These are phyloP conservation scores for Plasmodium relictum DNA, from an alignment of 169 alveolate genomes.

Conservation along the genomic window DNA sequence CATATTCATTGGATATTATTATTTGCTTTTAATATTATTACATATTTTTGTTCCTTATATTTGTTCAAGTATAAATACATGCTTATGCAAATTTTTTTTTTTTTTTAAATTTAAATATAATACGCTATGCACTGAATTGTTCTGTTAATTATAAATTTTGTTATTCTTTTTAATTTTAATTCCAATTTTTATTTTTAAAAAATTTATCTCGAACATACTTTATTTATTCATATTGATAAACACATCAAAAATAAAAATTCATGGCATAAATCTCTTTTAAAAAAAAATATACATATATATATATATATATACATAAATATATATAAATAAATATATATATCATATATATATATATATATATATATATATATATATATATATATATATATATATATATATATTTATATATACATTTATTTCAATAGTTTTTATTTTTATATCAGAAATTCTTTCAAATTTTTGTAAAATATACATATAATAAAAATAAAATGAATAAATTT, in stretches of 20 bases:
- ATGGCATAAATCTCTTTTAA: slow-evolving; percentile 16
- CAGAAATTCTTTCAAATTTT: background rate
- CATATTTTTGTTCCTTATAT: slow-evolving; percentile 18
- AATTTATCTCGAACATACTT: background rate
- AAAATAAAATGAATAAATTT: slow-evolving; percentile 4
- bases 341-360: slow-evolving; percentile 29
- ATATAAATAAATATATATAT: slow-evolving; percentile 14
- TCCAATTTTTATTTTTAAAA: background rate
- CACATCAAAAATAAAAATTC: background rate
- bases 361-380: slow-evolving; percentile 11
- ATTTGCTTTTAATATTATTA: slow-evolving; percentile 34
- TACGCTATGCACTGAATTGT: slow-evolving; percentile 38
- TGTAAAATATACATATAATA: slow-evolving; percentile 7
- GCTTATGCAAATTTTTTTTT: background rate
- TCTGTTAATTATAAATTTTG: slow-evolving; percentile 25
- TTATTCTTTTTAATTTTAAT: slow-evolving; percentile 17
- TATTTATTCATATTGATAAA: too few relatives aligned
- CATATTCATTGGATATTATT: slow-evolving; percentile 13
- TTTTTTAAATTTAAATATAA: slow-evolving; percentile 10
- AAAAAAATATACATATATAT: slow-evolving; percentile 20
- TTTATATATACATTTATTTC: slow-evolving; percentile 15
- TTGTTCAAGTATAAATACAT: slow-evolving; percentile 13
- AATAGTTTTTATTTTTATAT: background rate
- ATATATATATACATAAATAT: slow-evolving; percentile 21
- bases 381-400: slow-evolving; percentile 26